Base-by-base conservation (phyloP, 208 protist genomes). In the Leishmania turanica region DNA sequence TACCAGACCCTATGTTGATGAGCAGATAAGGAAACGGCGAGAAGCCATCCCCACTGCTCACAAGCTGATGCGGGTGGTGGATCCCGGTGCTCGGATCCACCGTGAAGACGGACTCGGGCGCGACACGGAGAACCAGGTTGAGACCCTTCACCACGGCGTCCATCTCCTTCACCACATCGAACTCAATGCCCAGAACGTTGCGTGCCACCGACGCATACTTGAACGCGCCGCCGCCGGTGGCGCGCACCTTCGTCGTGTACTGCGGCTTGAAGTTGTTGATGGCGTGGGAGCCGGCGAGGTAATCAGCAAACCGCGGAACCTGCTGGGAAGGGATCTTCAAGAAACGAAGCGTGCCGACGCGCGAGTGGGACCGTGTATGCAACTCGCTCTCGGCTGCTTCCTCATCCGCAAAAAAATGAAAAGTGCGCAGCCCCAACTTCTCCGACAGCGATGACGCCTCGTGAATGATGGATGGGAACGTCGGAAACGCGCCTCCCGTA, bases 1-100 rank as follows among this genome's bases (percentile, higher is more conserved):
- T 99, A 47, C 99, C 99, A 11, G 95, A 98, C 45, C 99, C 99
- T 68, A 99, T 99, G 91, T 99, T 99, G 72, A 99, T 97, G 56
- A 99, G 87, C 27, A 99, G 80, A 84, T 99, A 99, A 2, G 99
- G 99, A 78, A 95, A 99, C 1, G 93, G 93, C 2, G 87, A 84
- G 49, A 94, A 88, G 51, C 62, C 73, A 1, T 85, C 83, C n/a
- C 83, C 87, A 27, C 65, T 65, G 79, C 85, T 90, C 37, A 84
- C 54, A 1, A 98, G 84, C 58, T 89, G 84, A 85, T 97, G 93
- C 11, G 96, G 92, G 34, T 87, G 78, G 68, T 91, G 92, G 37
- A 78, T 78, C 60, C 91, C 93, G 17, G 93, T 94, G 53, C 64
- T 68, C 0, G 87, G 74, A 76, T 98, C 91, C 21, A 97, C 93